Percentiles rank a stretch among this genome's conserved stretches.
Evolutionary conservation across 78 protist genomes (phyloP).

Genomic region (Dictyostelium firmibasis): DNA sequence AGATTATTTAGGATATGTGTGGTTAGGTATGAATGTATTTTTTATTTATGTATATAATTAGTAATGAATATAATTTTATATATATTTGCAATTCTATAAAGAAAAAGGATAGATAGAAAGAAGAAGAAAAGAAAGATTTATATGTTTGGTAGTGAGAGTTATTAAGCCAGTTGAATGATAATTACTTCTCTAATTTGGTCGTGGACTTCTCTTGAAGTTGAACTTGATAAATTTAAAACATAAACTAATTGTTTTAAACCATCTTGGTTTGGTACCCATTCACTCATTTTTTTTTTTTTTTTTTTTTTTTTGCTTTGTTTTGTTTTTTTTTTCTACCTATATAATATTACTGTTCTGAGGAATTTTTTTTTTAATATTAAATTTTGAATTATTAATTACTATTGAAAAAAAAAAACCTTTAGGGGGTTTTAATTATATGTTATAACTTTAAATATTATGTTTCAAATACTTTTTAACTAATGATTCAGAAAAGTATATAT

Average conservation of each 20-base stretch:
- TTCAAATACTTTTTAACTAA: neutral
- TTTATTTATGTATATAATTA: neutral
- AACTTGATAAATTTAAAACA: neutral
- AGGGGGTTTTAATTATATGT: too few relatives aligned
- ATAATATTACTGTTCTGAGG: neutral
- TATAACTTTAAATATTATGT: too few relatives aligned
- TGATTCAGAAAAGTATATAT: neutral
- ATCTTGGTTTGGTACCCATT: slow-evolving; percentile 52
- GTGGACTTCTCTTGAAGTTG: slow-evolving; percentile 26
- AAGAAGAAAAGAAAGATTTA: neutral
- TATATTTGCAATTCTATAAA: neutral
- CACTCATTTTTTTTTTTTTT: neutral
- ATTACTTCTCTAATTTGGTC: slow-evolving; percentile 34
- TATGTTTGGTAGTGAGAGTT: neutral
- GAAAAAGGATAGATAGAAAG: neutral
- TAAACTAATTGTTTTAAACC: slow-evolving; percentile 36
- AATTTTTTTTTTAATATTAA: neutral
- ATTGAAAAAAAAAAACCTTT: neutral
- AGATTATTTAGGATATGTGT: neutral
- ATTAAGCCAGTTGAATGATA: neutral
- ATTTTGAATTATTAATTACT: neutral
- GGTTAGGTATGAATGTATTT: neutral
- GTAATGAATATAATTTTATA: neutral
- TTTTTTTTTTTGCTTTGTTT: neutral
- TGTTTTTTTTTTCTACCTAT: neutral